A percentile compares a stretch with the other conserved stretches of the same genome.
These are phyloP conservation scores for Echites panduratus DNA, from an alignment of 257 asterid genomes.

Conservation along the genomic window DNA sequence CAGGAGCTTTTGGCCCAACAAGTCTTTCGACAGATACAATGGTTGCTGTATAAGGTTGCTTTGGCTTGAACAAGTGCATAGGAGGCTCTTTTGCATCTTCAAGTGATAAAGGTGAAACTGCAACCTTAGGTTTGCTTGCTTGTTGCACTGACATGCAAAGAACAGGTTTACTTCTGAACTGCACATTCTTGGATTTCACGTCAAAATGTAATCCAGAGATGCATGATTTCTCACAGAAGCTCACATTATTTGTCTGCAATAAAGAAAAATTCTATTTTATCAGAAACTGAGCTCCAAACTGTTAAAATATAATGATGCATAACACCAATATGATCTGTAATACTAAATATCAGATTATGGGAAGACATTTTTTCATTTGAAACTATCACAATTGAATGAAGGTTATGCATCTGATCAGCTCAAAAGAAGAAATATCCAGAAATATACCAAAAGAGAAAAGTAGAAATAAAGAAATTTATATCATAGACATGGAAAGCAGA, in stretches of 20 bases:
- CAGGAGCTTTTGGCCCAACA: conserved; percentile 96
- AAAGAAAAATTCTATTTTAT: conserved; percentile 14
- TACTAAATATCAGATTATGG: not conserved
- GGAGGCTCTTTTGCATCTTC: conserved; percentile 93
- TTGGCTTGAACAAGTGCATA: conserved; percentile 74
- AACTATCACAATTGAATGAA: not conserved
- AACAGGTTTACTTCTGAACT: conserved; percentile 30
- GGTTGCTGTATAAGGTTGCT: conserved; percentile 72
- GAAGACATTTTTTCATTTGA: not conserved
- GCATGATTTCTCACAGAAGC: conserved; percentile 41
- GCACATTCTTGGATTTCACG: conserved; percentile 30
- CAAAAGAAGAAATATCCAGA: not conserved
- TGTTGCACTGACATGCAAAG: conserved; percentile 91
- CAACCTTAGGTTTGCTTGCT: conserved; percentile 61
- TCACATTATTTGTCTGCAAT: conserved; percentile 46
- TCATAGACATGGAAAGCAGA: not conserved
- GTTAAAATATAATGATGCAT: not conserved
- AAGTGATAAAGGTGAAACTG: conserved; percentile 60
- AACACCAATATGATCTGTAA: not conserved
- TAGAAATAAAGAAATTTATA: not conserved
- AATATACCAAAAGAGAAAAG: not conserved
- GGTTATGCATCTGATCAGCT: not conserved
- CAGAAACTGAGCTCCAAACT: not conserved
- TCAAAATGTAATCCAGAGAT: conserved; percentile 29
- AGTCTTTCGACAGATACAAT: conserved; percentile 77